These are phyloP conservation scores for Ceratobasidium sp. DNA, from an alignment of 1,284 basidiomycete genomes.

Conservation along the genomic window DNA sequence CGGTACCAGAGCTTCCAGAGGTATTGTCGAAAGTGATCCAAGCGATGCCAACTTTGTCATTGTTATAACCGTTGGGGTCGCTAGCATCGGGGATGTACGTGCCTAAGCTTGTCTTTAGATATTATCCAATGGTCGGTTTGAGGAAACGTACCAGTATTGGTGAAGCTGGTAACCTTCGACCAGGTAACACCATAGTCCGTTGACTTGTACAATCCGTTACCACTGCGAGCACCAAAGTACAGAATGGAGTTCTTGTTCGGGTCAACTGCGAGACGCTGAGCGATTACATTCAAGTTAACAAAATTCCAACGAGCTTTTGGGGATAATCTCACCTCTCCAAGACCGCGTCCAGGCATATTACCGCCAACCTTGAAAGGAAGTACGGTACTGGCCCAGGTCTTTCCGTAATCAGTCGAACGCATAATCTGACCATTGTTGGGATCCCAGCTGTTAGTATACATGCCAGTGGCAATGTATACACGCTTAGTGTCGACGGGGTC, in stretches of 20 bases:
- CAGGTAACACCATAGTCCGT: conserved; percentile 48
- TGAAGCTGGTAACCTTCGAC: conserved; percentile 44
- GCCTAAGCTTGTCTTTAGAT: conserved; percentile 48
- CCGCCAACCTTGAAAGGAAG: conserved; percentile 65
- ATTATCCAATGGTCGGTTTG: background rate
- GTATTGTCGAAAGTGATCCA: conserved; percentile 66
- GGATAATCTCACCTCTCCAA: conserved; percentile 48
- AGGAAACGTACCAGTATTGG: conserved; percentile 57
- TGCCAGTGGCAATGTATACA: conserved; percentile 54
- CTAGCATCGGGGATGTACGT: conserved; percentile 62
- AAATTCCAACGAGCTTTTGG: background rate
- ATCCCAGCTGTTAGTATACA: conserved; percentile 72
- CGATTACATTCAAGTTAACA: background rate
- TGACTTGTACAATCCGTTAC: conserved; percentile 65
- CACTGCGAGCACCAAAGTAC: conserved; percentile 67
- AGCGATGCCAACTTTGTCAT: conserved; percentile 62
- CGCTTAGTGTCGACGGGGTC: conserved; percentile 64
- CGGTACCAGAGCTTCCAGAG: conserved; percentile 58
- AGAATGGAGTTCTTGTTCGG: conserved; percentile 66
- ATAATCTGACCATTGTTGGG: conserved; percentile 69
- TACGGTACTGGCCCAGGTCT: conserved; percentile 58
- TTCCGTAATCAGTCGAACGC: conserved; percentile 64
- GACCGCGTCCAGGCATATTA: conserved; percentile 72
- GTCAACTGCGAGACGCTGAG: conserved; percentile 65
- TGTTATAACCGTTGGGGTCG: conserved; percentile 63